Conservation (phyloP, 805 yeast genomes). For the Candida bentonensis region DNA sequence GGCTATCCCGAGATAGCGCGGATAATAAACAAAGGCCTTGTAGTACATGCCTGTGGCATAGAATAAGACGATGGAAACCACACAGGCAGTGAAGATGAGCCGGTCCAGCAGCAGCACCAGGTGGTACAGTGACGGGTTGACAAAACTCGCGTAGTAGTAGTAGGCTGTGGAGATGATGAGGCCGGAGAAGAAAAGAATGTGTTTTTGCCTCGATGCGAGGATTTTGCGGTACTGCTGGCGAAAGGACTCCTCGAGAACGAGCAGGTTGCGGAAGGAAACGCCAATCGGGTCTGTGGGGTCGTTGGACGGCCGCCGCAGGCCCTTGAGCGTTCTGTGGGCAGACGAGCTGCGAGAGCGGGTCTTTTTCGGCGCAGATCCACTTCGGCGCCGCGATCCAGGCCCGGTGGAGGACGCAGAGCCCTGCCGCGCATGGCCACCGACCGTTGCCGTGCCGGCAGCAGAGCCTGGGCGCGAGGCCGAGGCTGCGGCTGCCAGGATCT, state of each 20-base stretch:
- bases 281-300: not conserved
- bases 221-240: slow-evolving; percentile 71
- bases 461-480: too few relatives aligned
- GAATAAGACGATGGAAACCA: slow-evolving; percentile 60
- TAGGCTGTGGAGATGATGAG: slow-evolving; percentile 16
- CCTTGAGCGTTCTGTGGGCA: not conserved
- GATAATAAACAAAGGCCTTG: slow-evolving; percentile 69
- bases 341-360: not conserved
- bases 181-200: slow-evolving; percentile 34
- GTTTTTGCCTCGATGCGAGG: slow-evolving; percentile 47
- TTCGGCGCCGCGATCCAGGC: slow-evolving; percentile 3
- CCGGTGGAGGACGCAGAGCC: too few relatives aligned
- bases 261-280: slow-evolving; percentile 32
- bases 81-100: slow-evolving; percentile 39
- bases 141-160: slow-evolving; percentile 18
- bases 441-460: too few relatives aligned
- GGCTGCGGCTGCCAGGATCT: too few relatives aligned
- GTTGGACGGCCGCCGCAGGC: not conserved
- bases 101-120: slow-evolving; percentile 21
- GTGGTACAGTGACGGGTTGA: slow-evolving; percentile 23
- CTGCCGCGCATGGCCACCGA: too few relatives aligned
- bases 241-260: slow-evolving; percentile 74
- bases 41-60: slow-evolving; percentile 83
- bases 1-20: slow-evolving; percentile 64
- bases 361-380: slow-evolving; percentile 3